Conservation (phyloP, 108 stramenopile genomes). For the Nannochloropsis gaditana region DNA sequence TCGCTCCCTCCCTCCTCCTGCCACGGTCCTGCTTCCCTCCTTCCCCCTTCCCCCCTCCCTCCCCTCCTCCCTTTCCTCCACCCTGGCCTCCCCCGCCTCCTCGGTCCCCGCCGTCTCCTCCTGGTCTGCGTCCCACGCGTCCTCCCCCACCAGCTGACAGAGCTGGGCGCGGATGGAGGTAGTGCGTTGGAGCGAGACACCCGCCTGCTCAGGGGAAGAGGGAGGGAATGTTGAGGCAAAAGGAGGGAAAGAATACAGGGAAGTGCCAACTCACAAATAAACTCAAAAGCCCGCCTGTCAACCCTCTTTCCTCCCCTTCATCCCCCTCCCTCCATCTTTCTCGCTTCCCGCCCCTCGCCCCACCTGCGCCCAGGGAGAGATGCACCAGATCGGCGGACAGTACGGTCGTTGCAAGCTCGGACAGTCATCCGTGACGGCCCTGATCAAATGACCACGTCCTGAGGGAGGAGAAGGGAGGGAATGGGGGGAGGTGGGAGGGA, state of each 20-base stretch:
- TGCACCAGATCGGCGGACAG: not conserved
- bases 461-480: not conserved
- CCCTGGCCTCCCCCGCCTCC: not conserved
- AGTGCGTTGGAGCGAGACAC: not conserved
- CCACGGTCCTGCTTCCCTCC: not conserved
- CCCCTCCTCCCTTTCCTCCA: not conserved
- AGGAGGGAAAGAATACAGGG: not conserved
- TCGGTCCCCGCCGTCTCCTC: not conserved
- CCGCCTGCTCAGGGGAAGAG: not conserved
- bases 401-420: not conserved
- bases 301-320: not conserved
- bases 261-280: not conserved
- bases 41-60: not conserved
- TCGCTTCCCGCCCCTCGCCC: not conserved
- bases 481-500: not conserved
- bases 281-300: not conserved
- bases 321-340: not conserved
- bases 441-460: not conserved
- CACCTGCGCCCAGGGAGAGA: constrained; percentile 12
- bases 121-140: not conserved
- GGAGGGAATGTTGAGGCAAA: not conserved
- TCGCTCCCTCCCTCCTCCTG: not conserved
- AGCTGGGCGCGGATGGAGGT: constrained; percentile 17
- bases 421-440: constrained; percentile 8
- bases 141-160: not conserved